Evolutionary conservation across 2,329 filamentous ascomycete species (phyloP).

Genomic region (Magnaporthales sp.): DNA sequence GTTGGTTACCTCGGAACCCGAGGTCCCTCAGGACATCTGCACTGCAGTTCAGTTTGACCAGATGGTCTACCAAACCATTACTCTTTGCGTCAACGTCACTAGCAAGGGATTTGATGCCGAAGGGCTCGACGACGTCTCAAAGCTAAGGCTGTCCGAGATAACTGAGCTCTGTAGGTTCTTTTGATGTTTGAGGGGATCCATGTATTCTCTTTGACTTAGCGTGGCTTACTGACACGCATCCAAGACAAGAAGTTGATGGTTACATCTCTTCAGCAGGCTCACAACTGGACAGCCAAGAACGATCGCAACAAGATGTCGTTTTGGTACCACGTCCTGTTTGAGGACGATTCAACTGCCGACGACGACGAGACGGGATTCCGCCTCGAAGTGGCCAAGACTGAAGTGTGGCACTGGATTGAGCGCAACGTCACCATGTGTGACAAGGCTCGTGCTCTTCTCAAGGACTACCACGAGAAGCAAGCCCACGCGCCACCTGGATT

Average conservation of each 20-base stretch:
- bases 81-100: constrained; percentile 57
- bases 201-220: background rate
- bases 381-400: constrained; percentile 47
- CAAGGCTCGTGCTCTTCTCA: constrained; percentile 43
- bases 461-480: constrained; percentile 43
- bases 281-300: constrained; percentile 62
- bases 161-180: constrained; percentile 39
- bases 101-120: constrained; percentile 61
- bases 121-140: constrained; percentile 47
- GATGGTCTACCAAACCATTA: constrained; percentile 57
- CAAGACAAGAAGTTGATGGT: constrained; percentile 55
- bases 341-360: constrained; percentile 40
- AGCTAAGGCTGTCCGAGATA: constrained; percentile 51
- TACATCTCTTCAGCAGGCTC: constrained; percentile 56
- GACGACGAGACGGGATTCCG: constrained; percentile 46
- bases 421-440: constrained; percentile 51
- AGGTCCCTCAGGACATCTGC: constrained; percentile 57
- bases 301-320: constrained; percentile 63
- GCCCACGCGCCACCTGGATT: constrained; percentile 40
- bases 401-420: constrained; percentile 55
- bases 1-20: constrained; percentile 54
- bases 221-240: constrained; percentile 11
- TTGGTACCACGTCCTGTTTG: constrained; percentile 58
- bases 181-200: constrained; percentile 30
- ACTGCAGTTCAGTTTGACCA: constrained; percentile 57